Evolutionary conservation across 140 eudicot genomes (phyloP).

Genomic region (Bidens hawaiensis): DNA sequence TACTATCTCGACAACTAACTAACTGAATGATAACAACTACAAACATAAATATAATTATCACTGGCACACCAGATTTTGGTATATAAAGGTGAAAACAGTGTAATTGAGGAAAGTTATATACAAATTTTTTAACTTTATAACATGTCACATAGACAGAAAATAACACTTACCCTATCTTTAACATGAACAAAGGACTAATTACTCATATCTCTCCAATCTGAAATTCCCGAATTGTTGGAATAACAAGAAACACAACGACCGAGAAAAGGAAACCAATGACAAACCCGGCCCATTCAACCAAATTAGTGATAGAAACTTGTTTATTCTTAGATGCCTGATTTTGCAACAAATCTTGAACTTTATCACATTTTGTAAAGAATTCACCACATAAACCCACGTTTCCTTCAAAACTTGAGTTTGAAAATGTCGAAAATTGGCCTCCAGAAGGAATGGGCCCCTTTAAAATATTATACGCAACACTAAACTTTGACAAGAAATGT

Average conservation of each 20-base stretch:
- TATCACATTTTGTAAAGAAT: conserved; percentile 21
- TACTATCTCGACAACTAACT: too few species aligned
- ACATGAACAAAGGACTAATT: neutral
- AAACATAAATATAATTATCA: too few species aligned
- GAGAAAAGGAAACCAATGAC: conserved; percentile 23
- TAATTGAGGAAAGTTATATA: neutral
- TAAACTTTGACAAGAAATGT: neutral
- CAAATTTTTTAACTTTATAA: neutral
- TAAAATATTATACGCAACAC: neutral
- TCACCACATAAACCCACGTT: conserved; percentile 53
- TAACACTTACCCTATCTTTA: neutral
- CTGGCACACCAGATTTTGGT: too few species aligned
- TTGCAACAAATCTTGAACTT: conserved; percentile 3
- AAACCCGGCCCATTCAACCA: conserved; percentile 25
- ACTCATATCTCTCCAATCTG: neutral
- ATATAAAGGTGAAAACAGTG: neutral
- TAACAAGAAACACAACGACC: neutral
- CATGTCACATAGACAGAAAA: neutral
- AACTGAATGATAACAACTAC: too few species aligned
- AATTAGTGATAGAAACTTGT: neutral
- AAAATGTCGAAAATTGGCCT: conserved; percentile 50
- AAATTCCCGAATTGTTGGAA: neutral
- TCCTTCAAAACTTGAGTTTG: conserved; percentile 54
- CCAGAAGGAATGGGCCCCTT: neutral
- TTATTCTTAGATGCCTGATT: neutral